Base-by-base conservation (phyloP, 1,284 basidiomycete species). In the Austropuccinia psidii region DNA sequence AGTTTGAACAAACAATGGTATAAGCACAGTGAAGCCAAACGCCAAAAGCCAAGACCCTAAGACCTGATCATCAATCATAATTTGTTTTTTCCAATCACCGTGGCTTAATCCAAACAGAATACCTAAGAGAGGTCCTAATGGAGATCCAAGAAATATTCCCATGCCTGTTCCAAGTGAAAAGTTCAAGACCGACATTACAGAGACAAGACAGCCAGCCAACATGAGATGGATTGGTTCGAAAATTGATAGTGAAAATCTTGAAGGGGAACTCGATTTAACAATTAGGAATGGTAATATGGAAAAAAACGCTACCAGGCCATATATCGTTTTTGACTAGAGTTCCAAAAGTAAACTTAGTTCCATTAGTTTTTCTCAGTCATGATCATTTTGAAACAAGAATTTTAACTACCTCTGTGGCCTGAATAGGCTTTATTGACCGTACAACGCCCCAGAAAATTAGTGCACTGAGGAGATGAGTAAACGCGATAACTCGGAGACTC, bases 221-320 rank as follows among this genome's bases (percentile, higher is more conserved):
- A 73, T 52, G 24, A 73, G 57, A 19, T 62, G 41, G 17, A 70
- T 70, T 2, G 68, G 41, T 29, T 70, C 68, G 19, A 70, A 50
- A 9, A 60, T 61, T 29, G 24, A n/a, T 45, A 29, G 50, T 21
- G n/a, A 57, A 70, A 31, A 9, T 45, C 1, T 49, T 11, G 55
- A 55, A 39, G 43, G 55, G 4, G 15, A 9, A 37, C n/a, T 31
- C 9, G 60, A 24, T 19, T 35, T 45, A 21, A 70, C 24, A 15
- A 70, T 27, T 17, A n/a, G 29, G 21, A 61, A 24, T 11, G 68
- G 68, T 52, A 70, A 35, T 7, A 33, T 57, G 9, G 45, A 35
- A n/a, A 58, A 70, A 5, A 70, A 43, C 7, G 47, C 31, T 0
- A 49, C 47, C 3, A 55, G 27, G n/a, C 9, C 21, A 17, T 60